Percentiles rank a stretch among this genome's conserved stretches.
These are phyloP conservation scores for Phoma sp. DNA, from an alignment of 2,329 filamentous ascomycete species.

Conservation along the genomic window DNA sequence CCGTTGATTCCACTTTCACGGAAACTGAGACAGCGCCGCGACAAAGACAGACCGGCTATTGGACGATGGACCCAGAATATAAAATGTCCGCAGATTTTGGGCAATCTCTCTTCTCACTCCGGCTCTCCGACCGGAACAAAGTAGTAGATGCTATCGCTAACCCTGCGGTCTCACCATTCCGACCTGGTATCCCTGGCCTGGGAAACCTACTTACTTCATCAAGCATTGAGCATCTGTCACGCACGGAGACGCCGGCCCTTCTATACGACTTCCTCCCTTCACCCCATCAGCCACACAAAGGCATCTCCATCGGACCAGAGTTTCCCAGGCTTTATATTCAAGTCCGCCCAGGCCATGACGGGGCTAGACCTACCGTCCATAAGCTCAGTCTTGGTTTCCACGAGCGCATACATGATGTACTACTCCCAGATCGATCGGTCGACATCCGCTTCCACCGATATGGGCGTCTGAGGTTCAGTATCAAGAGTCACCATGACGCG, in stretches of 20 bases:
- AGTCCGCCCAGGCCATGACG: slow-evolving; percentile 24
- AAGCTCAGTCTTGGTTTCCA: slow-evolving; percentile 31
- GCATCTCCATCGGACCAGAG: slow-evolving; percentile 8
- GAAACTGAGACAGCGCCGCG: neutral
- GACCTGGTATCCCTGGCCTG: slow-evolving; percentile 29
- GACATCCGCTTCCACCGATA: slow-evolving; percentile 38
- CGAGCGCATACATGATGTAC: slow-evolving; percentile 33
- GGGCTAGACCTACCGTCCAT: slow-evolving; percentile 22
- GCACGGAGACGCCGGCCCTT: slow-evolving; percentile 22
- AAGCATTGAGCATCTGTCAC: slow-evolving; percentile 12
- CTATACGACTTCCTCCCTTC: slow-evolving; percentile 34
- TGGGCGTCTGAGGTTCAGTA: slow-evolving; percentile 22
- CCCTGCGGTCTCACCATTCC: slow-evolving; percentile 20
- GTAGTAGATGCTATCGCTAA: slow-evolving; percentile 3
- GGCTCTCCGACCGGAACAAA: slow-evolving; percentile 4
- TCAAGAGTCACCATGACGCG: slow-evolving; percentile 14
- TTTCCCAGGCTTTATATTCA: slow-evolving; percentile 36
- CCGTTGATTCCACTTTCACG: slow-evolving; percentile 1
- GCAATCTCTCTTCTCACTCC: slow-evolving; percentile 31
- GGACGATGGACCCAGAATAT: slow-evolving; percentile 22
- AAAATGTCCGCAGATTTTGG: slow-evolving; percentile 31
- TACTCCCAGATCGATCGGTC: slow-evolving; percentile 36
- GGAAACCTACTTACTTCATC: slow-evolving; percentile 28
- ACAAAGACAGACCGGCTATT: slow-evolving; percentile 18
- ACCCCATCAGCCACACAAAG: slow-evolving; percentile 17